A percentile compares a stretch with the other conserved stretches of the same genome.
These are phyloP conservation scores for Prosopis cineraria DNA, from an alignment of 306 rosid species.

Conservation along the genomic window DNA sequence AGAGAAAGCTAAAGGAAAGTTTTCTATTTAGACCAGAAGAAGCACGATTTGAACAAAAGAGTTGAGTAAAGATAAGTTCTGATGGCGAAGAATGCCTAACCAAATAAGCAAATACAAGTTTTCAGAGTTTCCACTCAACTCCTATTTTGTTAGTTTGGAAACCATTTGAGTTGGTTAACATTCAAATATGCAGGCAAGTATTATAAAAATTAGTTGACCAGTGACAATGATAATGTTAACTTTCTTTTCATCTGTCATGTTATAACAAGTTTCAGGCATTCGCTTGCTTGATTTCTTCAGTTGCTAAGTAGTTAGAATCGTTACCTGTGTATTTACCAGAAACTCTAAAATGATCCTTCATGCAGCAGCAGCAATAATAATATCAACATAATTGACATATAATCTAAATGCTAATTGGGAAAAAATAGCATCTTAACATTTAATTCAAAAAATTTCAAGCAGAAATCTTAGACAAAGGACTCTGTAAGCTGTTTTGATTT, in stretches of 20 bases:
- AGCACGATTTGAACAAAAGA: neutral
- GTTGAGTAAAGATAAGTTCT: neutral
- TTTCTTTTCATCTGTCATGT: slow-evolving; percentile 3
- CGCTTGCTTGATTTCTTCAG: neutral
- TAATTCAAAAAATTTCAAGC: neutral
- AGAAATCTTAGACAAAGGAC: neutral
- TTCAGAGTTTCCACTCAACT: neutral
- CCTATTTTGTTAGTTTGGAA: neutral
- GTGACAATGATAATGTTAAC: too few relatives aligned
- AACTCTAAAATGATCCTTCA: neutral
- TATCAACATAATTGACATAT: slow-evolving; percentile 6
- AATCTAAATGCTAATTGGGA: neutral
- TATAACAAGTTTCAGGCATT: neutral
- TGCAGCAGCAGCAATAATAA: neutral
- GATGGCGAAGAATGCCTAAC: neutral
- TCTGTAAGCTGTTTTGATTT: neutral
- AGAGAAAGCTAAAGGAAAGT: neutral
- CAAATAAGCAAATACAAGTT: neutral
- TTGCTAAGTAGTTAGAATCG: neutral
- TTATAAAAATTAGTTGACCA: too few relatives aligned
- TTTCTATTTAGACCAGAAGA: neutral
- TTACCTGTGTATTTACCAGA: neutral
- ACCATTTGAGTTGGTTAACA: too few relatives aligned
- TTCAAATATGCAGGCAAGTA: too few relatives aligned
- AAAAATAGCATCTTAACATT: neutral